These are phyloP conservation scores for Aphanomyces stellatus DNA, from an alignment of 352 stramenopile species.

Conservation along the genomic window DNA sequence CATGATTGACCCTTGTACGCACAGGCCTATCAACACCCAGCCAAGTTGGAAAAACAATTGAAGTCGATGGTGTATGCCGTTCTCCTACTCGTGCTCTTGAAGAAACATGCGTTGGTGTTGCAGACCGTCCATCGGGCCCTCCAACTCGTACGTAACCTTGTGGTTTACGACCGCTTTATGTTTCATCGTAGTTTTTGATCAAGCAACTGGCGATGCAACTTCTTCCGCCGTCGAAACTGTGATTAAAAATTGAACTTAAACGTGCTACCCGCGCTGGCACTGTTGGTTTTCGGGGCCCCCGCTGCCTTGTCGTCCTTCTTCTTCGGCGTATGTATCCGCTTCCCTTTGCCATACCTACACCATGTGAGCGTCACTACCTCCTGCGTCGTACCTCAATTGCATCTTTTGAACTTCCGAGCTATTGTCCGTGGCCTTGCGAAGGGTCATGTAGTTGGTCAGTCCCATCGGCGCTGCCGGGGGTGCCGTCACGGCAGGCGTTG, in stretches of 20 bases:
- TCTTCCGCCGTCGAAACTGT: background rate
- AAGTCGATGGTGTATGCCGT: background rate
- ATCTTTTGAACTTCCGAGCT: conserved; percentile 16
- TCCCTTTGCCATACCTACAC: conserved; percentile 15
- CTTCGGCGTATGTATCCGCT: conserved; percentile 6
- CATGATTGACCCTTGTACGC: background rate
- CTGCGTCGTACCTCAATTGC: conserved; percentile 2
- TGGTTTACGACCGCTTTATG: no score
- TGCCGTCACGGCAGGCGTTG: background rate
- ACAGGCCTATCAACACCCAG: background rate
- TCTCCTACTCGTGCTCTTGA: background rate
- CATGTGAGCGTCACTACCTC: background rate
- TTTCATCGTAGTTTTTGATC: conserved; percentile 12
- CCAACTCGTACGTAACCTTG: conserved; percentile 8
- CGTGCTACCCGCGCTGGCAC: background rate
- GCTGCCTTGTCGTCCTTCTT: background rate
- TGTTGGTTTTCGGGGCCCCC: background rate
- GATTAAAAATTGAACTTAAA: conserved; percentile 19
- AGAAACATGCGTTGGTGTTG: background rate
- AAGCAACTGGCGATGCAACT: background rate
- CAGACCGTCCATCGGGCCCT: background rate
- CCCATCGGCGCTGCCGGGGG: background rate
- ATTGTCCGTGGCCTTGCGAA: conserved; percentile 12
- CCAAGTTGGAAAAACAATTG: background rate
- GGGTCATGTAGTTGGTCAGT: conserved; percentile 2